Evolutionary conservation across 129 eudicot species (phyloP).

Genomic region (Erigeron canadensis): DNA sequence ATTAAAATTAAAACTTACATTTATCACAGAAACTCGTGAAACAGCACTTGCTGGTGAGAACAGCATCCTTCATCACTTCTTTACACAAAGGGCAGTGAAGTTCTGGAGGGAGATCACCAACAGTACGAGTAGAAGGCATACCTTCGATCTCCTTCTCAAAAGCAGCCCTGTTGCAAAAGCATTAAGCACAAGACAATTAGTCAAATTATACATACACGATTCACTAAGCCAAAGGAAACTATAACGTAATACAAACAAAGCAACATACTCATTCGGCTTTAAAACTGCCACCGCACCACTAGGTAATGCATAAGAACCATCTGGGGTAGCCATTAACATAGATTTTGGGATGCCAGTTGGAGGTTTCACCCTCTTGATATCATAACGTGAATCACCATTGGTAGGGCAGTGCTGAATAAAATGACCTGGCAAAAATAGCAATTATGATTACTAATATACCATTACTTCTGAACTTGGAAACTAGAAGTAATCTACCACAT

Average conservation of each 20-base stretch:
- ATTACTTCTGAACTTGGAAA: too few relatives aligned
- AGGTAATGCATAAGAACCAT: slow-evolving; percentile 93
- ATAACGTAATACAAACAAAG: background rate
- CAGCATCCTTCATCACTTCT: slow-evolving; percentile 98
- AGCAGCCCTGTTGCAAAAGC: slow-evolving; percentile 68
- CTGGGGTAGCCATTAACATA: slow-evolving; percentile 92
- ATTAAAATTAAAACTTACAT: slow-evolving; percentile 48
- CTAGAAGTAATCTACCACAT: background rate
- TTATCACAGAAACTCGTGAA: slow-evolving; percentile 89
- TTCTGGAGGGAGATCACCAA: slow-evolving; percentile 95
- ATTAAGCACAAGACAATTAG: slow-evolving; percentile 7
- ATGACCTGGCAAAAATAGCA: slow-evolving; percentile 54
- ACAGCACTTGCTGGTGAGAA: slow-evolving; percentile 94
- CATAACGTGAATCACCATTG: slow-evolving; percentile 91
- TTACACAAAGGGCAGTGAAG: slow-evolving; percentile 87
- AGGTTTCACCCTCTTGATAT: slow-evolving; percentile 82
- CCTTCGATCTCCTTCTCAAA: slow-evolving; percentile 98
- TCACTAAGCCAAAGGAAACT: background rate
- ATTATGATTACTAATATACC: background rate
- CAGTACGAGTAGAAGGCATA: slow-evolving; percentile 78
- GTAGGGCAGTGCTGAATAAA: slow-evolving; percentile 98
- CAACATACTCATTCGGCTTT: slow-evolving; percentile 91
- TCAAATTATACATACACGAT: background rate
- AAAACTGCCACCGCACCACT: slow-evolving; percentile 87
- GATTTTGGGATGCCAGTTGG: slow-evolving; percentile 98